Conservation (phyloP, 306 rosid species). For the Prunus dulcis region DNA sequence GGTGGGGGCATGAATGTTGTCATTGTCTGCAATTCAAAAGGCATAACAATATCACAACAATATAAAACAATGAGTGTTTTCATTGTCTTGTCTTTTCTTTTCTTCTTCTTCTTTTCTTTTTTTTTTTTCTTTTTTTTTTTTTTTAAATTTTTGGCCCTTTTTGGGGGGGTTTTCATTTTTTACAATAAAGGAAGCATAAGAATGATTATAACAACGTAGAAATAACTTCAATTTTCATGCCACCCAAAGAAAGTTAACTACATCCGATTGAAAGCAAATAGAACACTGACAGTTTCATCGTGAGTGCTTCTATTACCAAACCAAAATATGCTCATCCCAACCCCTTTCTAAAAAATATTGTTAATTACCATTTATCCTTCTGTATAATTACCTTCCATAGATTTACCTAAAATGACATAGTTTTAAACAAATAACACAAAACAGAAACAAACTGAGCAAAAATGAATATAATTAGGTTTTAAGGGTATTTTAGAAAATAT, state of each 20-base stretch:
- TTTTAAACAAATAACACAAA: not conserved
- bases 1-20: slow-evolving; percentile 99
- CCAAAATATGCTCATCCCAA: not conserved
- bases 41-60: slow-evolving; percentile 23
- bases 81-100: not conserved
- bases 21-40: slow-evolving; percentile 72
- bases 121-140: too few relatives aligned
- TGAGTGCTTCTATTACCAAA: not conserved
- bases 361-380: not conserved
- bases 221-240: not conserved
- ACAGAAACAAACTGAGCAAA: not conserved
- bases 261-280: not conserved
- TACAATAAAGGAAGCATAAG: not conserved
- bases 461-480: not conserved
- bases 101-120: too few relatives aligned
- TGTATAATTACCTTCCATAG: not conserved
- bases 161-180: too few relatives aligned
- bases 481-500: not conserved
- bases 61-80: not conserved
- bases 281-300: not conserved
- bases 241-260: not conserved
- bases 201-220: not conserved
- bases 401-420: not conserved
- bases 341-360: not conserved
- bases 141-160: too few relatives aligned